These are phyloP conservation scores for Floccularia luteovirens DNA, from an alignment of 768 basidiomycete genomes.

Conservation along the genomic window DNA sequence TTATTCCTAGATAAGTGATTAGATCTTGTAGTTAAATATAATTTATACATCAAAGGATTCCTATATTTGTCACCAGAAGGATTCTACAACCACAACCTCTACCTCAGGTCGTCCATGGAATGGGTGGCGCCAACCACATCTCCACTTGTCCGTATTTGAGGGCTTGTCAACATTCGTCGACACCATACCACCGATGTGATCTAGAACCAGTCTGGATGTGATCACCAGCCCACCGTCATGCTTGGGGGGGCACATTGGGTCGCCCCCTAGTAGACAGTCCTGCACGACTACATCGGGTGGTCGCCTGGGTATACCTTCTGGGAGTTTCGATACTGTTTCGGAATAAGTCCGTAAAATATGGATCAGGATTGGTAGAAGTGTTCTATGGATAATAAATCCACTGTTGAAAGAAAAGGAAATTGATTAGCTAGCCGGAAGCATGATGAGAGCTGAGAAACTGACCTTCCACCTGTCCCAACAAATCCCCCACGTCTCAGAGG, in stretches of 20 bases:
- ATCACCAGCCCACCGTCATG: conserved; percentile 23
- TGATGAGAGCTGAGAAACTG: conserved; percentile 5
- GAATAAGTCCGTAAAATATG: conserved; percentile 23
- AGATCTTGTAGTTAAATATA: too few species aligned
- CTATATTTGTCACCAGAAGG: background rate
- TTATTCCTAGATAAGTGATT: too few species aligned
- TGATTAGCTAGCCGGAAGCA: background rate
- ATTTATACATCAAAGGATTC: background rate
- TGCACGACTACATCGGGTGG: conserved; percentile 32
- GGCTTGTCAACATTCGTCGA: conserved; percentile 24
- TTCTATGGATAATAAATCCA: conserved; percentile 31
- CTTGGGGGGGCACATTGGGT: conserved; percentile 26
- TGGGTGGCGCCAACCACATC: conserved; percentile 37
- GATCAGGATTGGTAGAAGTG: conserved; percentile 23
- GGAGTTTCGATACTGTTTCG: conserved; percentile 16
- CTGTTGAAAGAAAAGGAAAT: conserved; percentile 12
- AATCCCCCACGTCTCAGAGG: conserved; percentile 25
- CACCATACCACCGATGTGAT: conserved; percentile 29
- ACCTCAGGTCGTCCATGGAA: conserved; percentile 30
- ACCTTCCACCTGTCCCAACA: conserved; percentile 35
- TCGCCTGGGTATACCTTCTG: conserved; percentile 17
- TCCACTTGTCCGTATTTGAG: conserved; percentile 26
- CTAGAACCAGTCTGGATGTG: conserved; percentile 32
- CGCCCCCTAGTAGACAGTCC: conserved; percentile 30
- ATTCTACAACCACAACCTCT: conserved; percentile 21